A percentile compares a stretch with the other conserved stretches of the same genome.
These are phyloP conservation scores for Solanum pinnatisectum DNA, from an alignment of 257 asterid species.

Conservation along the genomic window DNA sequence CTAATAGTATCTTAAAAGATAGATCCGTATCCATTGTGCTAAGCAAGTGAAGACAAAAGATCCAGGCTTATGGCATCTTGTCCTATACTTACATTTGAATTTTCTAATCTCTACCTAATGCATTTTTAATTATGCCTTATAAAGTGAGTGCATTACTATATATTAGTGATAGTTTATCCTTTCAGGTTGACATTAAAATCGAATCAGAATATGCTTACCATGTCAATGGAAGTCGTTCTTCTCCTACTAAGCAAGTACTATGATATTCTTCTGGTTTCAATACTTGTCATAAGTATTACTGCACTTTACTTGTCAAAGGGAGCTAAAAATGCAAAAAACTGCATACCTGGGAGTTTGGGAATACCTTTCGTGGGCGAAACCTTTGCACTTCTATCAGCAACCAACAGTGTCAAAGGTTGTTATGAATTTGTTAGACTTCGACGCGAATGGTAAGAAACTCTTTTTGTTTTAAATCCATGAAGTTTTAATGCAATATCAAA, in stretches of 20 bases:
- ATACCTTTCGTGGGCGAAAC: conserved; percentile 47
- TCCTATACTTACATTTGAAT: background rate
- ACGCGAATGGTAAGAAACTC: conserved; percentile 24
- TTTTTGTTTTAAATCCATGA: background rate
- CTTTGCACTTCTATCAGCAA: conserved; percentile 38
- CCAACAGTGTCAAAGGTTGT: conserved; percentile 49
- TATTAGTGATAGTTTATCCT: background rate
- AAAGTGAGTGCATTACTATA: background rate
- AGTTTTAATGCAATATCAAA: background rate
- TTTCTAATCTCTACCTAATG: background rate
- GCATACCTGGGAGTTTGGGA: conserved; percentile 45
- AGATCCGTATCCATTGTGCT: background rate
- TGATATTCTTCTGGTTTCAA: conserved; percentile 10
- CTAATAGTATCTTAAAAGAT: background rate
- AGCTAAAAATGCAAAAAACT: background rate
- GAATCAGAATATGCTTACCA: conserved; percentile 6
- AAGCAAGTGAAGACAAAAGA: conserved; percentile 3
- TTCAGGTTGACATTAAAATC: background rate
- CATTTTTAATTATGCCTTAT: background rate
- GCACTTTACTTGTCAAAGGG: conserved; percentile 2
- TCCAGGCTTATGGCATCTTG: conserved; percentile 1
- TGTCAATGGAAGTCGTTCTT: conserved; percentile 3
- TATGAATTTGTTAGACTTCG: conserved; percentile 41
- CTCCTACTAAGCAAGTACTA: background rate
- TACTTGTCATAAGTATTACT: conserved; percentile 7